Conservation (phyloP, 2,329 filamentous ascomycete genomes). For the Trichoderma afroharzianum region DNA sequence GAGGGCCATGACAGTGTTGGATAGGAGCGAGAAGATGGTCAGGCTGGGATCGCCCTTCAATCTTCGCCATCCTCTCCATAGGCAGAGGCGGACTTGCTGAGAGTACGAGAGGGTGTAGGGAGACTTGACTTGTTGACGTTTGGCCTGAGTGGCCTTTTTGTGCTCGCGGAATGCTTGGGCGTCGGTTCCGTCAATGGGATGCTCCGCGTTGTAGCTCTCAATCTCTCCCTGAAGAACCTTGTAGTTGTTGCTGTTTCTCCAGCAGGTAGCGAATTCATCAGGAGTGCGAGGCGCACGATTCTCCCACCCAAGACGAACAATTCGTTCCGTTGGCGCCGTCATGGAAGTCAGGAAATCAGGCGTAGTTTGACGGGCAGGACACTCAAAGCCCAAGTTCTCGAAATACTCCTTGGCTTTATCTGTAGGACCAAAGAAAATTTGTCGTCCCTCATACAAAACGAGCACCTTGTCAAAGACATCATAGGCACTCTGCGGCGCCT, state of each 20-base stretch:
- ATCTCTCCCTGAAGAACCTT: conserved; percentile 27
- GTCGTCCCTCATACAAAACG: conserved; percentile 63
- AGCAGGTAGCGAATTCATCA: conserved; percentile 35
- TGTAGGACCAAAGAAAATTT: conserved; percentile 62
- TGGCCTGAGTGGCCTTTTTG: conserved; percentile 19
- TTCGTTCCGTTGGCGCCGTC: conserved; percentile 34
- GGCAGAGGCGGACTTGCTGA: conserved; percentile 41
- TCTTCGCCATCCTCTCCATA: conserved; percentile 26
- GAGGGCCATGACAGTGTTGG: conserved; percentile 45
- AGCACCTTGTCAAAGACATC: conserved; percentile 58
- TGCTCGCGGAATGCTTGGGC: conserved; percentile 16
- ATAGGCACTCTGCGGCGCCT: conserved; percentile 39
- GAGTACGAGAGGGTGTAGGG: conserved; percentile 45
- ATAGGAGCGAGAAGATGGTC: conserved; percentile 20
- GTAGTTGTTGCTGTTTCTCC: conserved; percentile 26
- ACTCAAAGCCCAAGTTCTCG: conserved; percentile 49
- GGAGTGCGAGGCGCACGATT: conserved; percentile 28
- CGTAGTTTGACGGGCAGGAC: conserved; percentile 56
- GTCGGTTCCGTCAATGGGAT: conserved; percentile 21
- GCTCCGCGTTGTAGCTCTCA: conserved; percentile 25
- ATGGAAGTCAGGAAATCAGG: conserved; percentile 60
- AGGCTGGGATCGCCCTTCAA: conserved; percentile 17
- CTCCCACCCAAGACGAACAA: conserved; percentile 7
- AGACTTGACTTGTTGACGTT: conserved; percentile 40
- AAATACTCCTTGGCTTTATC: conserved; percentile 60